These are phyloP conservation scores for Powellomyces hirtus DNA, from an alignment of 192 early-diverging fungal genomes.

Conservation along the genomic window DNA sequence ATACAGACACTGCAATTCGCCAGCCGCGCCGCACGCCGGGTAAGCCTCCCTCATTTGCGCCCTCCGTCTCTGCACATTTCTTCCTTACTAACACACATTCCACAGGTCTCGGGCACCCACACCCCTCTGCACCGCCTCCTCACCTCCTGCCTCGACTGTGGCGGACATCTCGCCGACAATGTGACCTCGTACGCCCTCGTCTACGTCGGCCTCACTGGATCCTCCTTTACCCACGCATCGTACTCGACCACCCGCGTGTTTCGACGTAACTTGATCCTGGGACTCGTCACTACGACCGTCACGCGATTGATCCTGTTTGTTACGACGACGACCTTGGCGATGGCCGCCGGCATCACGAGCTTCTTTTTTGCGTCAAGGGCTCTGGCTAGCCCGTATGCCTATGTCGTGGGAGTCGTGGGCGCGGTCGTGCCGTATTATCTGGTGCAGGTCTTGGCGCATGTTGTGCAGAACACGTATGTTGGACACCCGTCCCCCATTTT, in stretches of 20 bases:
- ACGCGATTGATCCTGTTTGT: constrained; percentile 57
- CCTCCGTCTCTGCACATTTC: neutral
- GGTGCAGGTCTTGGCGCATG: constrained; percentile 63
- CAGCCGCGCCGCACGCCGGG: constrained; percentile 52
- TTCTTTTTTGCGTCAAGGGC: constrained; percentile 47
- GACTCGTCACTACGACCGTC: constrained; percentile 53
- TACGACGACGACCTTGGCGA: constrained; percentile 55
- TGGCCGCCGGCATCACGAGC: constrained; percentile 54
- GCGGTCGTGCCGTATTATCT: constrained; percentile 46
- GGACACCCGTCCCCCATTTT: neutral
- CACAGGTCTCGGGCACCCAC: constrained; percentile 16
- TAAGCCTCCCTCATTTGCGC: neutral
- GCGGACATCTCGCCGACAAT: constrained; percentile 16
- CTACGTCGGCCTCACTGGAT: constrained; percentile 67
- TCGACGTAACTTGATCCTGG: constrained; percentile 69
- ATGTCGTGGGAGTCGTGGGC: constrained; percentile 49
- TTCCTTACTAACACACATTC: constrained; percentile 7
- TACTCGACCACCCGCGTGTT: constrained; percentile 66
- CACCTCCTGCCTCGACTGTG: constrained; percentile 21
- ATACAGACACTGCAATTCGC: constrained; percentile 53
- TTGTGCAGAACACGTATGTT: constrained; percentile 74
- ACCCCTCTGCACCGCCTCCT: constrained; percentile 7
- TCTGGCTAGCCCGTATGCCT: constrained; percentile 54
- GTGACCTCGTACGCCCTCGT: constrained; percentile 65
- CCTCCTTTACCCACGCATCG: constrained; percentile 57